Conservation (phyloP, 2,329 filamentous ascomycete species). For the Sporothrix pseudoabietina region DNA sequence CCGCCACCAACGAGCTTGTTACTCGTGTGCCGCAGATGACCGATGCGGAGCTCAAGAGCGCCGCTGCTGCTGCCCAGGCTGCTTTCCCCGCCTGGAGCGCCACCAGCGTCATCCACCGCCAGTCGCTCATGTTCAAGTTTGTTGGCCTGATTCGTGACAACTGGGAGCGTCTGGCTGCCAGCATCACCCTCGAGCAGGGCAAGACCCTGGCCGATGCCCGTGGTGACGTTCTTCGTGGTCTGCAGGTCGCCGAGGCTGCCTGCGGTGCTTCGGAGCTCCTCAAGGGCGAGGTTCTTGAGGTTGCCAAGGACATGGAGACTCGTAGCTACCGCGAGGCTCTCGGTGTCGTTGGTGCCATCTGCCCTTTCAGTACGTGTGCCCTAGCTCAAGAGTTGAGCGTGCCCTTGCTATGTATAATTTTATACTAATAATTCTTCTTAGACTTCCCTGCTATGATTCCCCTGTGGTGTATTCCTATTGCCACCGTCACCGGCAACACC, state of each 20-base stretch:
- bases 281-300: slow-evolving; percentile 81
- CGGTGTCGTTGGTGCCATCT: slow-evolving; percentile 80
- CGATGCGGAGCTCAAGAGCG: slow-evolving; percentile 72
- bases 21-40: slow-evolving; percentile 83
- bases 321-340: slow-evolving; percentile 79
- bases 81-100: slow-evolving; percentile 74
- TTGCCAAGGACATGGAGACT: slow-evolving; percentile 89
- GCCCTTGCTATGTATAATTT: not conserved
- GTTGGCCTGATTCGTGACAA: slow-evolving; percentile 78
- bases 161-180: slow-evolving; percentile 81
- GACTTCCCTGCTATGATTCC: slow-evolving; percentile 93
- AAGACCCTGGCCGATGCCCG: slow-evolving; percentile 84
- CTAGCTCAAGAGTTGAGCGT: no score
- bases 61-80: slow-evolving; percentile 72
- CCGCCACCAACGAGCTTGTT: slow-evolving; percentile 82
- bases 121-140: slow-evolving; percentile 88
- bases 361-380: slow-evolving; percentile 72
- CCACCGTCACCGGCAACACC: slow-evolving; percentile 81
- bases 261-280: slow-evolving; percentile 79
- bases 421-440: slow-evolving; percentile 39
- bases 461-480: slow-evolving; percentile 86
- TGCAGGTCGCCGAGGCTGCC: slow-evolving; percentile 83
- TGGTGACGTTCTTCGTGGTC: slow-evolving; percentile 77
- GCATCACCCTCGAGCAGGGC: slow-evolving; percentile 84
- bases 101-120: slow-evolving; percentile 71